Conservation (phyloP, 148 eudicot genomes). For the Drosera capensis region DNA sequence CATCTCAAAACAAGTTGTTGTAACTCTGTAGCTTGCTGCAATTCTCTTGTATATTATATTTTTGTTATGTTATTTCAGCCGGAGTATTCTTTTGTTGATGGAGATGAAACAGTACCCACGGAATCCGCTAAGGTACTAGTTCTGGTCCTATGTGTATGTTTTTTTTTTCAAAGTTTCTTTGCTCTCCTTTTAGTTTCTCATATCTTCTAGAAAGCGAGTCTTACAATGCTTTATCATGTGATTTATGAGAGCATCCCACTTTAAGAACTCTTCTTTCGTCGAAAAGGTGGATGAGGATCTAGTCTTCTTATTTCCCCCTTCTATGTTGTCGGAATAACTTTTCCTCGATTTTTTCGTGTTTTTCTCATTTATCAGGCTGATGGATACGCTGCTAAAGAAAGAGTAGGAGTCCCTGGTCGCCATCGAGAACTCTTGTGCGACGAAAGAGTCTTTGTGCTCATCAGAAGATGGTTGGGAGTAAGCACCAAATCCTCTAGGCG, state of each 20-base stretch:
- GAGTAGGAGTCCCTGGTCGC: conserved; percentile 48
- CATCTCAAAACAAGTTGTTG: neutral
- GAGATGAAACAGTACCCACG: conserved; percentile 84
- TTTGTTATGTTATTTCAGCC: conserved; percentile 35
- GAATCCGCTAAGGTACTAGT: conserved; percentile 64
- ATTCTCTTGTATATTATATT: neutral
- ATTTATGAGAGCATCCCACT: no score
- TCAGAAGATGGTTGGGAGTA: conserved; percentile 66
- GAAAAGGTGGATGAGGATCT: no score
- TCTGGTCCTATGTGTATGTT: neutral
- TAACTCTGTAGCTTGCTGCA: neutral
- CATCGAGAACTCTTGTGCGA: conserved; percentile 52
- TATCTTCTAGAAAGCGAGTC: neutral
- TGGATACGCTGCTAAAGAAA: conserved; percentile 50
- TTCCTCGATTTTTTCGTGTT: neutral
- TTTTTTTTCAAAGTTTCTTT: neutral
- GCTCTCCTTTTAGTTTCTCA: neutral
- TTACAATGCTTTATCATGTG: no score
- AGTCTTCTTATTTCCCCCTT: neutral
- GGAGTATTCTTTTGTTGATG: conserved; percentile 63
- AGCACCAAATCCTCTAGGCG: conserved; percentile 13
- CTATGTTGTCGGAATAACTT: neutral
- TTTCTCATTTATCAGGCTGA: conserved; percentile 44
- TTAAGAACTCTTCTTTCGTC: no score
- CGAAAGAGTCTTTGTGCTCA: conserved; percentile 35